Evolutionary conservation across 345 rosid genomes (phyloP), one percentile per base, ranked within the genome.

Genomic region (Kernera saxatilis): DNA sequence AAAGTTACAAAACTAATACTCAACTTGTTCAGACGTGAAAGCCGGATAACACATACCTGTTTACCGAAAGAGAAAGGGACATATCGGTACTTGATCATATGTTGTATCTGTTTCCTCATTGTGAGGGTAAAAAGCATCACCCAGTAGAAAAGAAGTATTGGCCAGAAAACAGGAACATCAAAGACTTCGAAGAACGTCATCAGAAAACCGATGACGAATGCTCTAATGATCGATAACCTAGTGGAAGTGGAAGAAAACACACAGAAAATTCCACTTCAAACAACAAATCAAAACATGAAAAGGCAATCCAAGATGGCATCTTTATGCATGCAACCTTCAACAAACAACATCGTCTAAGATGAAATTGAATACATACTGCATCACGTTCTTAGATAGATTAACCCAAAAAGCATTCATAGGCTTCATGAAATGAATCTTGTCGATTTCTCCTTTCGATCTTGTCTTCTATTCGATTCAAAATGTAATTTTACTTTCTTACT

Each of bases 81-180:
- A 26, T 94, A 91, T 88, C 75, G 88, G 73, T 94, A 91, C 75
- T 88, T 94, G 88, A 94, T 78, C 99, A 94, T 94, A 75, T 86
- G 99, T 72, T 81, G 81, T 64, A 94, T 89, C 76, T 94, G 97
- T 73, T 80, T 85, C 84, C 84, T 89, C 97, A 91, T 91, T n/a
- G 97, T 94, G 17, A 88, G 81, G 55, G 83, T 65, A 62, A 91
- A 89, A 39, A 94, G 48, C 82, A 89, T 70, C 30, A 91, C 41
- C 96, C 95, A 89, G 81, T 94, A 94, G 89, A 91, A 91, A 8
- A 91, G 88, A 14, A 94, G 97, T 64, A 94, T 91, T 14, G 97
- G 99, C 99, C 99, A 91, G 79, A 94, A 94, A 3, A 94, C 97
- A 69, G 99, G 97, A 25, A 91, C 93, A 48, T 89, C 93, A 73